Evolutionary conservation across 768 basidiomycete species (phyloP), one percentile per base, ranked within the genome.

Genomic region (Pholiota molesta): DNA sequence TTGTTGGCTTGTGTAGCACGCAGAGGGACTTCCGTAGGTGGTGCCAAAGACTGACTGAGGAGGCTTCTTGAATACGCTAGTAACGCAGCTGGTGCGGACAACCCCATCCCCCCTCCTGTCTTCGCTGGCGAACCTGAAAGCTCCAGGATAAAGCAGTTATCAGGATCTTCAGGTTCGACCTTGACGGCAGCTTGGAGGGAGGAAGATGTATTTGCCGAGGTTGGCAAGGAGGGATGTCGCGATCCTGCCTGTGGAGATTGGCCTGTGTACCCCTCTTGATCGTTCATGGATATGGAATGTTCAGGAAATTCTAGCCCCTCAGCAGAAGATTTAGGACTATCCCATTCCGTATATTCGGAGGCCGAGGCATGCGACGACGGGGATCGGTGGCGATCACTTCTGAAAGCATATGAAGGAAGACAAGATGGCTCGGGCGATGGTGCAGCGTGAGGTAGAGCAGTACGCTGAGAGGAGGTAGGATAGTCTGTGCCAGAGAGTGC

Each of bases 1-100:
- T 83, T 80, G 63, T 83, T 80, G 1, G 90, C 91, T 68, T 91
- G 87, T 0, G 89, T 91, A 8, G 90, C 91, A 51, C 91, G 88
- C 14, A 91, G 81, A 8, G 91, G 90, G 1, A 91, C 90, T 69
- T 86, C 85, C 35, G 83, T 85, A 1, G 85, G 86, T 0, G 85
- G 84, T 0, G 82, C 83, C 55, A 82, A 75, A 0, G 78, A 72
- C 65, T 75, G 82, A 65, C 59, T 75, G 62, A 71, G 66, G 63
- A 66, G 67, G 65, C 55, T 65, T 33, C 60, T 59, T 53, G 64
- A 45, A 33, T 66, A 57, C 19, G 63, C 56, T 55, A n/a, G 42
- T 44, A 21, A 44, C 9, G 63, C 33, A 60, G 44, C 29, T 19
- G 39, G 54, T 66, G 66, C 6, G 6, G 42, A 44, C n/a, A 44